Evolutionary conservation across 1,139 yeast species (phyloP), one percentile per base, ranked within the genome.

Genomic region (Diutina siamensis): DNA sequence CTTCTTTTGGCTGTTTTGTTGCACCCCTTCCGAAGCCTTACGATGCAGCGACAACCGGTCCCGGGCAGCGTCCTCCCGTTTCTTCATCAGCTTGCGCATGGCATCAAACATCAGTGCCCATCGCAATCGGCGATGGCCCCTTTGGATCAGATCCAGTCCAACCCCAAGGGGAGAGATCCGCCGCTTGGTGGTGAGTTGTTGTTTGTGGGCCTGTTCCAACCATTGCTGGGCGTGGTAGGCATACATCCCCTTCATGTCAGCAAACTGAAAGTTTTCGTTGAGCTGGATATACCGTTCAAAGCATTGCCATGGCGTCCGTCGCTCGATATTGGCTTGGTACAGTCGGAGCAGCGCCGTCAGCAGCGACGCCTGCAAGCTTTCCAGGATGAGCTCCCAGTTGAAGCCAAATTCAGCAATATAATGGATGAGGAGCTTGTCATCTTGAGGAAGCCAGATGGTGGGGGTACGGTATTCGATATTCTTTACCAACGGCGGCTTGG

Each of bases 101-200:
- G 95, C 97, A 59, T 94, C 98, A 68, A 92, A 86, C 87, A 92
- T 83, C 45, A 95, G 84, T 0, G 96, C 96, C 97, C 94, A 94
- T 49, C 97, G 72, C 49, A 92, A 68, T 47, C 94, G 71, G 49
- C 86, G 68, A 57, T 92, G 96, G 18, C 97, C 98, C 54, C 97
- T 70, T 62, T 89, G 97, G 45, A 88, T 83, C 0, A 95, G 84
- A 55, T 92, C 97, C 33, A 78, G 76, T 0, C 95, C 94, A 15
- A 89, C 94, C 45, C 97, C 97, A 32, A 89, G 64, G 0, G 97
- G 97, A 0, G 94, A 81, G 12, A 89, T 84, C 51, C 97, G 74
- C 55, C 96, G 72, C 60, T 88, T 86, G 1, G 94, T 80, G 4
- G 89, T 82, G 53, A 85, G 80, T 59, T 92, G 97, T 1, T 89